Evolutionary conservation across 257 asterid species (phyloP), one percentile per base, ranked within the genome.

Genomic region (Nicotiana tomentosiformis): DNA sequence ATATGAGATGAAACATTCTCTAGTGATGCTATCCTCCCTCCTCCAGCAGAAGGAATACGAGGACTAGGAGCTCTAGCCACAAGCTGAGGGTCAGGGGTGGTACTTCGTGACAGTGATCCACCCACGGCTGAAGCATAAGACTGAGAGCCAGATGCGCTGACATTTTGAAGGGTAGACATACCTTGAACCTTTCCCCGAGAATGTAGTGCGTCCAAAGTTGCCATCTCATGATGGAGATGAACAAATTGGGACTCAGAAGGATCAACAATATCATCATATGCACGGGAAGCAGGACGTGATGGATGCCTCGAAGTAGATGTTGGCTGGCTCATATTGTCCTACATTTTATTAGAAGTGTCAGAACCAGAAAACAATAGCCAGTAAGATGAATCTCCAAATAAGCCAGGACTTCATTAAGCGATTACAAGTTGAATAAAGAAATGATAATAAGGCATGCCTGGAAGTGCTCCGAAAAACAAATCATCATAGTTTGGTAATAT

Each of bases 1-100:
- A 80, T 82, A 77, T 85, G 88, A 49, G 84, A 82, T 20, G 84
- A 64, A 80, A 85, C 85, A 83, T 83, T 92, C 64, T 89, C 91
- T 72, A 84, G 79, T 32, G 92, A 87, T 85, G 77, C 81, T 66
- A 82, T 26, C 88, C 91, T 91, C 67, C 89, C 87, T 77, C 84
- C 89, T 20, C 89, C 90, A 78, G 85, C 88, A 53, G 88, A 83
- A 86, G 91, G 90, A 62, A 91, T 84, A 83, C 88, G 80, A 81
- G 96, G 97, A 84, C 93, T 92, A 53, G 93, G 93, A 84, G 90
- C 89, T 84, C 91, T 84, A 49, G 88, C 92, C 61, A 88, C 77
- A 43, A 60, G 87, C 78, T 87, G 95, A 72, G 92, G 95, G 62
- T 89, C 97, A 66, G 95, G 90, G 77, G 96, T 87, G 58, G 88